phyloP scores from a whole-genome alignment of 495 filamentous ascomycete species.

The Trichocladium antarcticum region DNA sequence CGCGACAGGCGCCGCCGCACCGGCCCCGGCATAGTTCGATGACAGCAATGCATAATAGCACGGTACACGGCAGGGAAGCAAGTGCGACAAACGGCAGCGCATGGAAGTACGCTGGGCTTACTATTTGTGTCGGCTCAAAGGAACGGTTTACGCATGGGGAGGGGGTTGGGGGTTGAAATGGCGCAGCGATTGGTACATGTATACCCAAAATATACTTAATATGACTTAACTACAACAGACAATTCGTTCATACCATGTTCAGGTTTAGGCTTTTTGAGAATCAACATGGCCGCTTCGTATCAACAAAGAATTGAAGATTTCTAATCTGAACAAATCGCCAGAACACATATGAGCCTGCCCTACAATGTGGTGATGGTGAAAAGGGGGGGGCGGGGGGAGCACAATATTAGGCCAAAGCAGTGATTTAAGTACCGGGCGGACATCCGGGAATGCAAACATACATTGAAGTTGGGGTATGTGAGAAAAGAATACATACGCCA shows the following conservation, averaged over 20 bases:
- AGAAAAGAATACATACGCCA: neutral
- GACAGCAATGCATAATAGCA: too few relatives aligned
- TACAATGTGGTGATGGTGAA: too few relatives aligned
- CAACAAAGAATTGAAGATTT: too few relatives aligned
- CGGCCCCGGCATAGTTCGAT: constrained; percentile 20
- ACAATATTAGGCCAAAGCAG: neutral
- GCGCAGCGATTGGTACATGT: neutral
- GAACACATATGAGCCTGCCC: too few relatives aligned
- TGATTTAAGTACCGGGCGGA: neutral
- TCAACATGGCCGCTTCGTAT: too few relatives aligned
- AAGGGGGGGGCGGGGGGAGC: too few relatives aligned
- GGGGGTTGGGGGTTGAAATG: neutral
- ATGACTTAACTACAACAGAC: neutral
- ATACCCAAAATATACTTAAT: neutral
- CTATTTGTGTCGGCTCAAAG: neutral
- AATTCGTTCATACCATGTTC: too few relatives aligned
- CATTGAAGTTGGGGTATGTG: neutral
- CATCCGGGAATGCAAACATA: neutral
- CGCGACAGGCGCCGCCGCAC: constrained; percentile 36
- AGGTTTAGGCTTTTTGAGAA: too few relatives aligned
- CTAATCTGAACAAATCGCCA: too few relatives aligned
- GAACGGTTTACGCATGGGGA: neutral
- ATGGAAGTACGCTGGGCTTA: neutral
- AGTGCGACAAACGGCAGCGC: neutral
- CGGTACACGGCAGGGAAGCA: neutral